phyloP scores from a whole-genome alignment of 2,329 filamentous ascomycete species.

The Ophiocordyceps unilateralis region DNA sequence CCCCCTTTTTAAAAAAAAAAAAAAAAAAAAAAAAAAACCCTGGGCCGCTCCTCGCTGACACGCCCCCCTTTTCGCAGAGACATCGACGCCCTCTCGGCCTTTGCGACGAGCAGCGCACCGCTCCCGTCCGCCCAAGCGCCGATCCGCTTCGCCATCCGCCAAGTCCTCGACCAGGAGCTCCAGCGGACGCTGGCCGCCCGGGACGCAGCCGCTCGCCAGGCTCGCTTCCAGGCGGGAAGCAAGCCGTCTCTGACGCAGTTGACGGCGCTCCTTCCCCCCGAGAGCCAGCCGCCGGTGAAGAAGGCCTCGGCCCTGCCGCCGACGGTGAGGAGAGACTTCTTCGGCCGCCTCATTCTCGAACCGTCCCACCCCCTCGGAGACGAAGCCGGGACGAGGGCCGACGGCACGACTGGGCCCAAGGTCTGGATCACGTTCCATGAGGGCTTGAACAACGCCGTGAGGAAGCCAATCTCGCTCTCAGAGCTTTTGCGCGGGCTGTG shows the following conservation, averaged over 20 bases:
- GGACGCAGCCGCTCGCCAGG: slow-evolving; percentile 48
- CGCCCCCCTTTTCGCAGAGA: slow-evolving; percentile 22
- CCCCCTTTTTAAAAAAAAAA: slow-evolving; percentile 2
- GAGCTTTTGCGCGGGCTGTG: slow-evolving; percentile 58
- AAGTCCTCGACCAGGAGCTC: slow-evolving; percentile 85
- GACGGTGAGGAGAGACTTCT: slow-evolving; percentile 64
- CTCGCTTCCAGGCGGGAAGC: slow-evolving; percentile 40
- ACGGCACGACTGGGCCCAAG: slow-evolving; percentile 28
- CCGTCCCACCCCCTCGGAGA: slow-evolving; percentile 7
- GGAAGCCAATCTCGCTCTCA: slow-evolving; percentile 66
- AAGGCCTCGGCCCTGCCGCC: not conserved
- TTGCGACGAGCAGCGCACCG: slow-evolving; percentile 51
- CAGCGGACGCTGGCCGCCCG: slow-evolving; percentile 52
- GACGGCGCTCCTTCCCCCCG: not conserved
- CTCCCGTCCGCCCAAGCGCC: slow-evolving; percentile 50
- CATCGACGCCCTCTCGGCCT: slow-evolving; percentile 64
- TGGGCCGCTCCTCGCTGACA: no score
- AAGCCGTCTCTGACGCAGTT: not conserved
- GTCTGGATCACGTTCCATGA: slow-evolving; percentile 86
- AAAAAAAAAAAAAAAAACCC: not conserved
- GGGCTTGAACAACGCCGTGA: slow-evolving; percentile 80
- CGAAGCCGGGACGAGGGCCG: slow-evolving; percentile 14
- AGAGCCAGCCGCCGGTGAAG: slow-evolving; percentile 5
- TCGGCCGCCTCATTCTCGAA: slow-evolving; percentile 51
- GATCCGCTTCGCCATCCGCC: slow-evolving; percentile 80